Base-by-base conservation (phyloP, 75 land plant species). In the Pseudotsuga menziesii region DNA sequence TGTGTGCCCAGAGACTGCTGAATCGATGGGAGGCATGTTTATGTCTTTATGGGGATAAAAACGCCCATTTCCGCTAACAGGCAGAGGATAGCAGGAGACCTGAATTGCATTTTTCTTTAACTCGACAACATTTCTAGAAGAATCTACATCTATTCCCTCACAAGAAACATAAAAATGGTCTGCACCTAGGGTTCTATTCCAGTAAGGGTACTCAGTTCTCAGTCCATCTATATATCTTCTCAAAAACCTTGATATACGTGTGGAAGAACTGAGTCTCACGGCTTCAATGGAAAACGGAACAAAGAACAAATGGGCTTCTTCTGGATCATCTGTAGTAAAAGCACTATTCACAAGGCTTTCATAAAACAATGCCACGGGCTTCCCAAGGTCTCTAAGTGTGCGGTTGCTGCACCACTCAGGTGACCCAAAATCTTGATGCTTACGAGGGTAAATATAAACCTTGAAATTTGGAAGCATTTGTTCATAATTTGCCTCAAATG, bases 141-240 rank as follows among this genome's bases (percentile, higher is more conserved):
- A 80, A 23, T 74, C 82, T 59, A 29, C 44, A 23, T 71, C 76
- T 58, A 82, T 16, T 9, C 84, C 88, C 57, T 73, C 56, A 72
- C 90, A 87, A 1, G 86, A 83, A 57, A 91, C 14, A 77, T 70
- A 85, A 76, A 87, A 81, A 57, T 93, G 95, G 63, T 93, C 95
- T 41, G 91, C 91, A 0, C 95, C 95, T 27, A 93, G 91, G 22
- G 94, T 82, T 19, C 85, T 81, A 61, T 89, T 85, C 95, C 95
- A 93, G 85, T 69, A 93, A 1, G 93, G 91, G 56, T 56, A 79
- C 4, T 78, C 72, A 2, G 59, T 39, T 5, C 91, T 81, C 54
- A 89, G 48, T 44, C 69, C 67, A 29, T 82, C 66, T 15, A 93
- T 58, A 44, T 81, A 63, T 17, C 89, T 80, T 27, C 59, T 84